A percentile compares a stretch with the other conserved stretches of the same genome.
These are phyloP conservation scores for Strigomonas galati DNA, from an alignment of 208 protist genomes.

Conservation along the genomic window DNA sequence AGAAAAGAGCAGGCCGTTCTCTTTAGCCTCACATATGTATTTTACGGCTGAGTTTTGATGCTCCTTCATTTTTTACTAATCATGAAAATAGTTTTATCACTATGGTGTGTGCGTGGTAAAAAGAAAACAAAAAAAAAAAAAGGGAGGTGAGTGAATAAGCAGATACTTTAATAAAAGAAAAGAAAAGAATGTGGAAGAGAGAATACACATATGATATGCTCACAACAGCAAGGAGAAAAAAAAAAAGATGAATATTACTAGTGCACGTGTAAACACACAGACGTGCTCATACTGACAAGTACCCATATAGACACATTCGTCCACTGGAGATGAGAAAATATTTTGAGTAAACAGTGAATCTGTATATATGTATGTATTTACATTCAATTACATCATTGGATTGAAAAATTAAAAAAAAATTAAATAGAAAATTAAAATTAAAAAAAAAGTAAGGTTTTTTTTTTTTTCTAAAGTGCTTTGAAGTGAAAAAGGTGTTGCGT, in stretches of 20 bases:
- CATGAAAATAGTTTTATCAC: background rate
- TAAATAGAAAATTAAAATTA: background rate
- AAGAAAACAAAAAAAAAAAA: background rate
- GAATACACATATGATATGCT: background rate
- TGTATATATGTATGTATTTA: slow-evolving; percentile 6
- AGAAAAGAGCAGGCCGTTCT: background rate
- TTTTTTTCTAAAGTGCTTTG: too few relatives aligned
- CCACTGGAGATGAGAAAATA: too few relatives aligned
- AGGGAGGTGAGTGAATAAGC: slow-evolving; percentile 11
- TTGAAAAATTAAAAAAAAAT: slow-evolving; percentile 7
- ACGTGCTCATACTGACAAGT: too few relatives aligned
- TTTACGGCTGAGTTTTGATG: background rate
- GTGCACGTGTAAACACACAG: too few relatives aligned
- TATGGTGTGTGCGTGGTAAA: background rate
- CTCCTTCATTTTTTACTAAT: background rate
- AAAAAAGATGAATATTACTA: background rate
- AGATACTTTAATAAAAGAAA: background rate
- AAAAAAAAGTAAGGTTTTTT: too few relatives aligned
- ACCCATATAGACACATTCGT: too few relatives aligned
- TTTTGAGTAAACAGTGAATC: too few relatives aligned
- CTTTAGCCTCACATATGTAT: background rate
- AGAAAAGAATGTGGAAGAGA: slow-evolving; percentile 4
- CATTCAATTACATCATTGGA: background rate
- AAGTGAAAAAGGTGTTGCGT: too few relatives aligned
- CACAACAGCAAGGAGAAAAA: background rate